phyloP scores from a whole-genome alignment of 805 yeast species.

The Nakazawaea ernobii region DNA sequence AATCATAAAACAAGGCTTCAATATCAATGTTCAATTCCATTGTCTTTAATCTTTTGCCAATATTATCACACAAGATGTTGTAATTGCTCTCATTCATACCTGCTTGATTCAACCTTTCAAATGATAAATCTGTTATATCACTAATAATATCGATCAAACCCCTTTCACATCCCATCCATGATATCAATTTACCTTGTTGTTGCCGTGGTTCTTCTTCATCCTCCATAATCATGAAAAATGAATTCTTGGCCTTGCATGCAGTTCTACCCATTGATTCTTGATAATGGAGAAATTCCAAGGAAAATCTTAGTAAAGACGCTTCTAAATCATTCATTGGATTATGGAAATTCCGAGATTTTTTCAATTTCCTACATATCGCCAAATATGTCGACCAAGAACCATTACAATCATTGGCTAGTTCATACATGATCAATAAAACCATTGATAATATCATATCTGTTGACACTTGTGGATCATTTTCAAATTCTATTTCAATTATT shows the following conservation, averaged over 20 bases:
- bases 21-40: slow-evolving; percentile 15
- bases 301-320: slow-evolving; percentile 4
- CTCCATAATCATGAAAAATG: slow-evolving; percentile 15
- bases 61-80: not conserved
- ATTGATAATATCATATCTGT: slow-evolving; percentile 7
- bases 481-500: not conserved
- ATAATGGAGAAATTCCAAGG: slow-evolving; percentile 9
- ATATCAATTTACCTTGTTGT: slow-evolving; percentile 11
- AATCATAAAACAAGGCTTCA: slow-evolving; percentile 21
- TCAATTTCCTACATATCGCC: slow-evolving; percentile 2
- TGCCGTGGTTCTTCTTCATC: slow-evolving; percentile 12
- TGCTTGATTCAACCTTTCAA: slow-evolving; percentile 17
- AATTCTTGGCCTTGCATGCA: slow-evolving; percentile 11
- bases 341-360: slow-evolving; percentile 12
- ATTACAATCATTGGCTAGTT: slow-evolving; percentile 12
- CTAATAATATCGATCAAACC: slow-evolving; percentile 21
- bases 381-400: slow-evolving; percentile 9
- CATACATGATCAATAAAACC: slow-evolving; percentile 10
- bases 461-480: not conserved
- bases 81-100: not conserved
- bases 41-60: slow-evolving; percentile 12
- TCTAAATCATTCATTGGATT: slow-evolving; percentile 4
- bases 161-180: slow-evolving; percentile 31
- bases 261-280: slow-evolving; percentile 15
- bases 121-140: slow-evolving; percentile 28